Percentiles rank a stretch among this genome's conserved stretches.
Conservation (phyloP, 129 eudicot species). For the Sambucus nigra region DNA sequence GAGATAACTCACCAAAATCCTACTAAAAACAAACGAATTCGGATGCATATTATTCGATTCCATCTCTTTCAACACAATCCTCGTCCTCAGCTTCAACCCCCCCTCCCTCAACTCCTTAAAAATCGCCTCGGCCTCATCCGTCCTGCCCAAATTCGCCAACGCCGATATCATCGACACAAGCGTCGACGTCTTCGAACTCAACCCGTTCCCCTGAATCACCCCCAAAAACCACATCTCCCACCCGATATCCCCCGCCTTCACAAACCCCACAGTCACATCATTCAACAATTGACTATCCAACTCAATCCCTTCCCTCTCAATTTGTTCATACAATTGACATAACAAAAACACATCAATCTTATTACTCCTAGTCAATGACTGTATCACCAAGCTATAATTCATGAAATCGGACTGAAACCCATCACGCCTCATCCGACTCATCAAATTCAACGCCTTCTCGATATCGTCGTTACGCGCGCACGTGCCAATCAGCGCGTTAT, state of each 20-base stretch:
- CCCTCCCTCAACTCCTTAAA: constrained; percentile 91
- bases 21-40: constrained; percentile 57
- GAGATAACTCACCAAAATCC: constrained; percentile 64
- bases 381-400: constrained; percentile 70
- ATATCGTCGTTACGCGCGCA: constrained; percentile 82
- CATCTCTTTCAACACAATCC: constrained; percentile 93
- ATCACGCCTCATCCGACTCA: constrained; percentile 69
- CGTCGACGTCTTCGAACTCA: constrained; percentile 67
- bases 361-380: constrained; percentile 47
- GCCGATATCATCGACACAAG: constrained; percentile 48
- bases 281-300: constrained; percentile 67
- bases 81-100: constrained; percentile 67
- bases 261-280: constrained; percentile 64
- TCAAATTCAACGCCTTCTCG: constrained; percentile 68
- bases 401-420: constrained; percentile 70
- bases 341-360: constrained; percentile 39
- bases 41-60: constrained; percentile 63
- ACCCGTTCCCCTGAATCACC: constrained; percentile 71
- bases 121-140: constrained; percentile 86
- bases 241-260: constrained; percentile 56
- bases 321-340: constrained; percentile 49
- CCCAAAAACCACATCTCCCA: constrained; percentile 56
- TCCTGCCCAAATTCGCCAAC: constrained; percentile 71
- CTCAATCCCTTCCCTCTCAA: constrained; percentile 59
- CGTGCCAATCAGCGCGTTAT: constrained; percentile 78